phyloP scores from a whole-genome alignment of 768 basidiomycete species.

The Boletellus sp. region DNA sequence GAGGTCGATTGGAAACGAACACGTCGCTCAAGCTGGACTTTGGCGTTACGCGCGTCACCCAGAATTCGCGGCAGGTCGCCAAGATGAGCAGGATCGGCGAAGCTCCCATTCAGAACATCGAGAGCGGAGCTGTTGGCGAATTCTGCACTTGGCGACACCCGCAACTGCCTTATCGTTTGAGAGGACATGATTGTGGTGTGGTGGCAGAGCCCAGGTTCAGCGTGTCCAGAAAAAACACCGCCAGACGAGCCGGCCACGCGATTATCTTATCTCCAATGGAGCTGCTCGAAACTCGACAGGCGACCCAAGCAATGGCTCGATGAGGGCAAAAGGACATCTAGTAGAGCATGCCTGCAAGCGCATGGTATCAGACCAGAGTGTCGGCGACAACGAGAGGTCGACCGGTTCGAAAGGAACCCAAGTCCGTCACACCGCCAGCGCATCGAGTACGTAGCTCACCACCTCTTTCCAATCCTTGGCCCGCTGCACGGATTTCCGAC shows the following conservation, averaged over 20 bases:
- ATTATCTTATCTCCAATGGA: slow-evolving; percentile 18
- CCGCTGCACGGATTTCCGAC: slow-evolving; percentile 42
- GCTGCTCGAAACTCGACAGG: too few relatives aligned
- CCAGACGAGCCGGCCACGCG: slow-evolving; percentile 15
- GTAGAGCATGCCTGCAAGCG: not conserved
- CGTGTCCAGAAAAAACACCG: too few relatives aligned
- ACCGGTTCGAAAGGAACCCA: too few relatives aligned
- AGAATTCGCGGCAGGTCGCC: slow-evolving; percentile 44
- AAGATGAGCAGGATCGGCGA: slow-evolving; percentile 49
- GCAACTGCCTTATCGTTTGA: slow-evolving; percentile 44
- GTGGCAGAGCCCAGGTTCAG: not conserved
- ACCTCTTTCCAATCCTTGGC: slow-evolving; percentile 65
- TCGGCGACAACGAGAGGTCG: too few relatives aligned
- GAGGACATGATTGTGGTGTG: slow-evolving; percentile 34
- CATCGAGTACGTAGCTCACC: slow-evolving; percentile 44
- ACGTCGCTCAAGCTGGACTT: slow-evolving; percentile 40
- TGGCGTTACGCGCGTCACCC: slow-evolving; percentile 37
- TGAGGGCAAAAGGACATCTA: too few relatives aligned
- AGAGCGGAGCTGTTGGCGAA: slow-evolving; percentile 34
- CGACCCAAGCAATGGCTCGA: too few relatives aligned
- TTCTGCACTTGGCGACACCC: slow-evolving; percentile 46
- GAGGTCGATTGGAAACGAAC: slow-evolving; percentile 37
- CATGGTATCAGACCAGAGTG: not conserved
- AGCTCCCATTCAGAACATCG: slow-evolving; percentile 42
- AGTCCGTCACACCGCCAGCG: not conserved